A percentile compares a stretch with the other conserved stretches of the same genome.
These are phyloP conservation scores for Exophiala phaeomuriformis DNA, from an alignment of 2,329 filamentous ascomycete species.

Conservation along the genomic window DNA sequence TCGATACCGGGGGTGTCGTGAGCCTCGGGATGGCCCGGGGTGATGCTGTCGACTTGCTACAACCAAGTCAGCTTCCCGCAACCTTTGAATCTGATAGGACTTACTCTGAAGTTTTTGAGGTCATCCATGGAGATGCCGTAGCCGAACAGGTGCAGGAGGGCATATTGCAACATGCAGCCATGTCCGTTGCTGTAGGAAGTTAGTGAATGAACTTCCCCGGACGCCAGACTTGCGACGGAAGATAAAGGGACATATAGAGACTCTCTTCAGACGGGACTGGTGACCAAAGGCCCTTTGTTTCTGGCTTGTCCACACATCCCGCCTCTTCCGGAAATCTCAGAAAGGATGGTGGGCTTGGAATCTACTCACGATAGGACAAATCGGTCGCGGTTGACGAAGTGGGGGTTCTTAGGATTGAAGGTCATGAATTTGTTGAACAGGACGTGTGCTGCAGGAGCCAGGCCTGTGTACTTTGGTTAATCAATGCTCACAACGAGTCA, in stretches of 20 bases:
- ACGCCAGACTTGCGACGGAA: background rate
- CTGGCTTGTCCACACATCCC: background rate
- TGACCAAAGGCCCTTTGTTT: too few relatives aligned
- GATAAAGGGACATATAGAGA: background rate
- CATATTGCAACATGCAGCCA: constrained; percentile 99
- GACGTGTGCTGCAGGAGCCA: constrained; percentile 94
- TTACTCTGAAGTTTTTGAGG: constrained; percentile 91
- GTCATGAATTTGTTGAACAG: constrained; percentile 98
- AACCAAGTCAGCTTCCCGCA: constrained; percentile 22
- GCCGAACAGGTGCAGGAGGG: constrained; percentile 92
- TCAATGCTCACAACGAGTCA: background rate
- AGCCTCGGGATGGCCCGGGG: constrained; percentile 90
- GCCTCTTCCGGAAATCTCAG: background rate
- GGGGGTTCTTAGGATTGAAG: constrained; percentile 99
- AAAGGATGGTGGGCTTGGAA: background rate
- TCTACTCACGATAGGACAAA: constrained; percentile 93
- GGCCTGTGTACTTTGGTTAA: constrained; percentile 38
- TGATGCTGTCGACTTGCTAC: constrained; percentile 67
- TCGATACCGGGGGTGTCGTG: constrained; percentile 96
- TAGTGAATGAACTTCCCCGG: constrained; percentile 4
- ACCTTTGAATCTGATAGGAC: constrained; percentile 47
- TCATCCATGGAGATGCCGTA: constrained; percentile 82
- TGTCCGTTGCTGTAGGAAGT: constrained; percentile 71
- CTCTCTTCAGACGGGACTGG: background rate
- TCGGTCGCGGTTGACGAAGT: constrained; percentile 94